Conservation (phyloP, 768 basidiomycete species). For the Suillus plorans region DNA sequence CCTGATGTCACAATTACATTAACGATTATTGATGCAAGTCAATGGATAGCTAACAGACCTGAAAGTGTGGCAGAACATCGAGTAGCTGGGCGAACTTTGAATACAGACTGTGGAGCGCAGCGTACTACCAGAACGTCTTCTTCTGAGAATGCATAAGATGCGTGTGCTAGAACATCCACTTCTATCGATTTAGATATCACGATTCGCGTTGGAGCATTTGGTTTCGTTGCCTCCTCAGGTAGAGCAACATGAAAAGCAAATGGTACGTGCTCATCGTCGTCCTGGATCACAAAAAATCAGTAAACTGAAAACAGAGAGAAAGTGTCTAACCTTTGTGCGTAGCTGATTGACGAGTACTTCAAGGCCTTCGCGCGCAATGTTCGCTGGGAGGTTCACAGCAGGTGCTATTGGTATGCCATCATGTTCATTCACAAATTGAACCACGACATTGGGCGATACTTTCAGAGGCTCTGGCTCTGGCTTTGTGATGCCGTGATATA, state of each 20-base stretch:
- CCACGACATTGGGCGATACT: constrained; percentile 69
- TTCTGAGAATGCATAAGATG: constrained; percentile 68
- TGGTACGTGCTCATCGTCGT: constrained; percentile 84
- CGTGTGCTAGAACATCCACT: constrained; percentile 72
- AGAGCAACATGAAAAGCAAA: constrained; percentile 87
- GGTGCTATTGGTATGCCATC: constrained; percentile 82
- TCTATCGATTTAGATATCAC: constrained; percentile 85
- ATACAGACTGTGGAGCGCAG: constrained; percentile 95
- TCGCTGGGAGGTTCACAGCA: constrained; percentile 85
- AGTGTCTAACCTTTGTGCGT: constrained; percentile 59
- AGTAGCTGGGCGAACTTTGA: constrained; percentile 90
- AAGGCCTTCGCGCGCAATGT: constrained; percentile 78
- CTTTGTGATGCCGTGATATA: constrained; percentile 71
- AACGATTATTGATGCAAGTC: constrained; percentile 8
- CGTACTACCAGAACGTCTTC: constrained; percentile 88
- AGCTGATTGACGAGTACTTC: constrained; percentile 90
- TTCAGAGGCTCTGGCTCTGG: constrained; percentile 51
- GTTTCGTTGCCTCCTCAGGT: constrained; percentile 53
- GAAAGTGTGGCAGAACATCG: constrained; percentile 91
- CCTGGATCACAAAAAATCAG: constrained; percentile 10
- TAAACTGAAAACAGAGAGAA: not conserved
- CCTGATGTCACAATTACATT: constrained; percentile 43
- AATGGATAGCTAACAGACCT: constrained; percentile 44
- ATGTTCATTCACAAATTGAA: constrained; percentile 91
- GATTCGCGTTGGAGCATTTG: constrained; percentile 65